These are phyloP conservation scores for Claviceps maximensis DNA, from an alignment of 2,329 filamentous ascomycete genomes.

Conservation along the genomic window DNA sequence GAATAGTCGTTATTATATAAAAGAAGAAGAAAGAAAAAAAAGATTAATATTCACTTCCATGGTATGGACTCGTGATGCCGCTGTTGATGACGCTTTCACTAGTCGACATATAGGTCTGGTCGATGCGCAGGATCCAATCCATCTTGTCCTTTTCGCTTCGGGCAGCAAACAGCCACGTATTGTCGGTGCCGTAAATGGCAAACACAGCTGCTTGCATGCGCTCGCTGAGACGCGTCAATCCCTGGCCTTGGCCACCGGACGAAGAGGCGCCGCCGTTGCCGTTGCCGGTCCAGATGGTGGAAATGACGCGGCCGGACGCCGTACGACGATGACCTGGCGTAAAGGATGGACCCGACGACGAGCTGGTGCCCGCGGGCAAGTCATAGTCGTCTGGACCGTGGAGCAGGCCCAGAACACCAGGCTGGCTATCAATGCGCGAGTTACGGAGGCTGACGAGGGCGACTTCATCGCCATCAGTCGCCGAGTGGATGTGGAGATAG, in stretches of 20 bases:
- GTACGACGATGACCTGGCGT: conserved; percentile 35
- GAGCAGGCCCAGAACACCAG: conserved; percentile 70
- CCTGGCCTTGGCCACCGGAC: conserved; percentile 15
- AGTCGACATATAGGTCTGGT: conserved; percentile 55
- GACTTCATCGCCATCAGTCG: conserved; percentile 78
- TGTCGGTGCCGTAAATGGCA: conserved; percentile 86
- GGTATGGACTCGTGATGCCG: conserved; percentile 22
- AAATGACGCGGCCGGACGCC: conserved; percentile 38
- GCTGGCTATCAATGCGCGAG: conserved; percentile 81
- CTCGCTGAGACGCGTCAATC: conserved; percentile 41
- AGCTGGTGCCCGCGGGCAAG: conserved; percentile 19
- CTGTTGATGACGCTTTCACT: conserved; percentile 28
- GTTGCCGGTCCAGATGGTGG: conserved; percentile 40
- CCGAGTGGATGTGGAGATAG: conserved; percentile 81
- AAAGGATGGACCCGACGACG: conserved; percentile 19
- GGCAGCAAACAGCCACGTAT: conserved; percentile 89
- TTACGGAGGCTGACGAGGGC: conserved; percentile 81
- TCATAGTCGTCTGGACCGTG: conserved; percentile 32
- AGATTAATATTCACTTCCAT: conserved; percentile 19
- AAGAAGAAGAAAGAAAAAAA: neutral
- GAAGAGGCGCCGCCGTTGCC: conserved; percentile 14
- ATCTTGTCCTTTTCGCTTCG: conserved; percentile 83
- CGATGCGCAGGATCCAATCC: conserved; percentile 93
- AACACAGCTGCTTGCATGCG: conserved; percentile 63
- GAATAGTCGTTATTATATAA: too few species aligned